Conservation (phyloP, 495 filamentous ascomycete species). For the Barbatosphaeria neglecta region DNA sequence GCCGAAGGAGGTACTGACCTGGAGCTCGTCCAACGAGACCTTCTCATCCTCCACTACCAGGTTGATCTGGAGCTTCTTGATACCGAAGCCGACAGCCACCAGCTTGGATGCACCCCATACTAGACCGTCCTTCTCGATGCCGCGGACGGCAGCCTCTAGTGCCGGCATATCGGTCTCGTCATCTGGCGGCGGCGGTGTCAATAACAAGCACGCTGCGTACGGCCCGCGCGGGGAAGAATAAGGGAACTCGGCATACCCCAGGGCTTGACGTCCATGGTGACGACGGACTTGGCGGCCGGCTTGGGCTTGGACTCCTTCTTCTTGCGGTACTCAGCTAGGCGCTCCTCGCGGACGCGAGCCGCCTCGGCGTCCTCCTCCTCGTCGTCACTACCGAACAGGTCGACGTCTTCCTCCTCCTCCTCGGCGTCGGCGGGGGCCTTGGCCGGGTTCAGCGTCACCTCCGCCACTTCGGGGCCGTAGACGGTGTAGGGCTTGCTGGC, state of each 20-base stretch:
- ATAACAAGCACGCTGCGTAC: constrained; percentile 1
- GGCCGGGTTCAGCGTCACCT: constrained; percentile 69
- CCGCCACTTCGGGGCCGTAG: constrained; percentile 77
- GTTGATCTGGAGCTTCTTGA: constrained; percentile 99
- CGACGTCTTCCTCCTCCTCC: constrained; percentile 74
- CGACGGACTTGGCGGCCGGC: constrained; percentile 85
- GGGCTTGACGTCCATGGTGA: constrained; percentile 94
- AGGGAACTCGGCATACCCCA: constrained; percentile 81
- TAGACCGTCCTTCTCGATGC: constrained; percentile 85
- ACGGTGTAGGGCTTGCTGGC: constrained; percentile 73
- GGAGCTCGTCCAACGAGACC: constrained; percentile 75
- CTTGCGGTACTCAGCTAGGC: constrained; percentile 85
- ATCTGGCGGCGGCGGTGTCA: constrained; percentile 36
- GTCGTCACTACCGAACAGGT: constrained; percentile 80
- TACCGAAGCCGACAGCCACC: constrained; percentile 85
- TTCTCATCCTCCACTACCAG: constrained; percentile 96
- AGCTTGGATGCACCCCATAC: constrained; percentile 92
- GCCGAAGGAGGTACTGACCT: constrained; percentile 15
- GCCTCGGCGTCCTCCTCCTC: constrained; percentile 90
- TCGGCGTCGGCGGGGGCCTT: constrained; percentile 60
- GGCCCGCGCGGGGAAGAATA: constrained; percentile 19
- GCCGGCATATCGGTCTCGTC: constrained; percentile 84
- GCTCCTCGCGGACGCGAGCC: constrained; percentile 68
- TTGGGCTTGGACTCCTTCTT: constrained; percentile 94
- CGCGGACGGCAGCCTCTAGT: constrained; percentile 71